Conservation (phyloP, 2,329 filamentous ascomycete species). For the Epichloe baconii region DNA sequence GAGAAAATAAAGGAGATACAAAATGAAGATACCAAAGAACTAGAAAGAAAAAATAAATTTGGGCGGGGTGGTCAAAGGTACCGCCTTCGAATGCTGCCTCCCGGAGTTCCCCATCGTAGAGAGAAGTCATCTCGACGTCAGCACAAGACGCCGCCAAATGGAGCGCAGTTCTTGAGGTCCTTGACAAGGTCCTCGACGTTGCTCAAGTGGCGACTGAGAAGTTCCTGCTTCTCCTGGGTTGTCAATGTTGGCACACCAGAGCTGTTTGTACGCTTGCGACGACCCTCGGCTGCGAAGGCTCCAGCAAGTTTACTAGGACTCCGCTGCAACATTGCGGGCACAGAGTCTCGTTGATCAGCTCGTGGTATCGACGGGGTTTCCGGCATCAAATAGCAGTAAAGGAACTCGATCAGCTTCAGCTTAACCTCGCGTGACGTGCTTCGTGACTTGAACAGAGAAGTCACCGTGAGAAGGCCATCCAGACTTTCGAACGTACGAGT, state of each 20-base stretch:
- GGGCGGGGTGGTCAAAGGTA: neutral
- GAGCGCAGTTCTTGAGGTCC: conserved; percentile 67
- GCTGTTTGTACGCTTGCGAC: conserved; percentile 21
- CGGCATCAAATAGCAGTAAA: conserved; percentile 98
- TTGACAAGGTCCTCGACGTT: conserved; percentile 77
- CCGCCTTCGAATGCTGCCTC: too few relatives aligned
- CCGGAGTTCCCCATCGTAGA: neutral
- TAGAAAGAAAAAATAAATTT: neutral
- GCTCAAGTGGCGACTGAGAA: conserved; percentile 64
- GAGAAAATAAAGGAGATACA: neutral
- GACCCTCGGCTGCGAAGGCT: conserved; percentile 32
- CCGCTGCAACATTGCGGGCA: conserved; percentile 45
- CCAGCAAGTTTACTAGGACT: conserved; percentile 56
- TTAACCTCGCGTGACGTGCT: conserved; percentile 81
- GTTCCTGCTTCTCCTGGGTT: conserved; percentile 69
- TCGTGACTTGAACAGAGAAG: conserved; percentile 82
- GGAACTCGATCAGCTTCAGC: conserved; percentile 88
- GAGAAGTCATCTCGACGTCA: conserved; percentile 12
- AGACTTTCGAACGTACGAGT: conserved; percentile 85
- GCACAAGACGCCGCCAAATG: conserved; percentile 51
- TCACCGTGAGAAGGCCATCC: conserved; percentile 83
- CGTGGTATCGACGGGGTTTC: conserved; percentile 53
- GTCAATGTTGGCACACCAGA: conserved; percentile 38
- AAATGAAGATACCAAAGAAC: neutral
- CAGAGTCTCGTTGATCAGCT: conserved; percentile 30